phyloP scores from a whole-genome alignment of 352 stramenopile genomes.

The Globisporangium nodosum region DNA sequence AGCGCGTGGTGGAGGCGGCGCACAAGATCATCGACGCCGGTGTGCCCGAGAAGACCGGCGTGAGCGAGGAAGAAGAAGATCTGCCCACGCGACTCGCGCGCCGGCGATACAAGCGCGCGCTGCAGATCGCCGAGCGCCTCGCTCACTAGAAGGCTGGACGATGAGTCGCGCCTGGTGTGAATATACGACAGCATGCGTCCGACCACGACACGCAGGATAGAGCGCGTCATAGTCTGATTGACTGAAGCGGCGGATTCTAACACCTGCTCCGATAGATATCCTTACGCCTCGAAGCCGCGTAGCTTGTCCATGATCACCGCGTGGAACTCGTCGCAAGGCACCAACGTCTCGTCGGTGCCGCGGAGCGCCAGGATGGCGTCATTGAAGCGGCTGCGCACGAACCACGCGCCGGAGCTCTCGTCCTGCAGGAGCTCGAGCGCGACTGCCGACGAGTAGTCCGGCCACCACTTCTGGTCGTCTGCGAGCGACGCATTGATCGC shows the following conservation, averaged over 20 bases:
- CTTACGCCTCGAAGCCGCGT: constrained; percentile 4
- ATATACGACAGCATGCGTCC: no score
- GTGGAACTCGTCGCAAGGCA: constrained; percentile 31
- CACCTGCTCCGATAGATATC: not conserved
- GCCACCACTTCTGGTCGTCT: constrained; percentile 56
- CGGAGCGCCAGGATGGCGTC: constrained; percentile 29
- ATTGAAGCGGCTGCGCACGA: constrained; percentile 53
- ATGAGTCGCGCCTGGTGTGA: not conserved
- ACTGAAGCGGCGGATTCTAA: not conserved
- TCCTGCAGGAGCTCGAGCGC: constrained; percentile 70
- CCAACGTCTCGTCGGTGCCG: constrained; percentile 13
- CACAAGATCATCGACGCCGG: constrained; percentile 69
- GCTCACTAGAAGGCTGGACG: constrained; percentile 19
- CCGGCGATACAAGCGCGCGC: constrained; percentile 72
- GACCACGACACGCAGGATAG: no score
- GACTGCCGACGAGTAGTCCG: constrained; percentile 62
- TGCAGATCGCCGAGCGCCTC: constrained; percentile 69
- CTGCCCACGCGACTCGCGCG: constrained; percentile 49
- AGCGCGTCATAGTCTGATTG: not conserved
- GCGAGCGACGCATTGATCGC: constrained; percentile 40
- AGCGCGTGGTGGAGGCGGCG: constrained; percentile 66
- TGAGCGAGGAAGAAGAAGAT: constrained; percentile 45
- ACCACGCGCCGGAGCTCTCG: constrained; percentile 34
- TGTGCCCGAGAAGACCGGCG: constrained; percentile 40
- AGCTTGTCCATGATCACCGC: constrained; percentile 32